phyloP scores from a whole-genome alignment of 148 eudicot species.

The Agrostemma githago region DNA sequence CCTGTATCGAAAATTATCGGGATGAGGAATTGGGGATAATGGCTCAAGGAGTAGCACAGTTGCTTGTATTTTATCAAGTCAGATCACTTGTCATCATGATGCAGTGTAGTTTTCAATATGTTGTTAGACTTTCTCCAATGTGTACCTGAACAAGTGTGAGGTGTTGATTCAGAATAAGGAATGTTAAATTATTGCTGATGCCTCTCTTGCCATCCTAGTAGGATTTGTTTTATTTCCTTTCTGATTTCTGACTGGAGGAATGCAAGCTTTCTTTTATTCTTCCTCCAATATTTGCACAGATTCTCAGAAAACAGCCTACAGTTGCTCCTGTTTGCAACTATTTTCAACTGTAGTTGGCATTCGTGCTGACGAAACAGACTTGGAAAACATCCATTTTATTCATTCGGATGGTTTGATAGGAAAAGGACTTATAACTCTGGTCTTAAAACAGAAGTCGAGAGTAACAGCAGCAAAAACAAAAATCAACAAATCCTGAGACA shows the following conservation, averaged over 20 bases:
- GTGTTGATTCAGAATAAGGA: slow-evolving; percentile 22
- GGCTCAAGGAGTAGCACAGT: not conserved
- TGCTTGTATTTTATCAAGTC: not conserved
- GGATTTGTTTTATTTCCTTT: not conserved
- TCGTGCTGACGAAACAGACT: not conserved
- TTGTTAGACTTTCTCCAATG: not conserved
- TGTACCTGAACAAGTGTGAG: slow-evolving; percentile 1
- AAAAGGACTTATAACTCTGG: slow-evolving; percentile 67
- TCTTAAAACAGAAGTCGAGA: slow-evolving; percentile 82
- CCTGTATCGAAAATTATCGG: not conserved
- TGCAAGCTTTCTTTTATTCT: not conserved
- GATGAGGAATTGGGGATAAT: slow-evolving; percentile 3
- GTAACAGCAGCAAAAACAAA: slow-evolving; percentile 81
- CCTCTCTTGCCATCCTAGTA: not conserved
- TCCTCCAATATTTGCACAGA: not conserved
- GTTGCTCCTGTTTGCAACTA: not conserved
- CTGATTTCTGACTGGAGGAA: not conserved
- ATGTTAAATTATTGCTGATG: slow-evolving; percentile 10
- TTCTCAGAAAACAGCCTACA: not conserved
- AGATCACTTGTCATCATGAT: slow-evolving; percentile 6
- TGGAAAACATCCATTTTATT: not conserved
- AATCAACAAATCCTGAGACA: slow-evolving; percentile 63
- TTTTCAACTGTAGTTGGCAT: not conserved
- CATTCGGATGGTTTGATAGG: slow-evolving; percentile 45
- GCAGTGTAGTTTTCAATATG: slow-evolving; percentile 11